Conservation (phyloP, 2,329 filamentous ascomycete species). For the Diplodia scrobiculata region DNA sequence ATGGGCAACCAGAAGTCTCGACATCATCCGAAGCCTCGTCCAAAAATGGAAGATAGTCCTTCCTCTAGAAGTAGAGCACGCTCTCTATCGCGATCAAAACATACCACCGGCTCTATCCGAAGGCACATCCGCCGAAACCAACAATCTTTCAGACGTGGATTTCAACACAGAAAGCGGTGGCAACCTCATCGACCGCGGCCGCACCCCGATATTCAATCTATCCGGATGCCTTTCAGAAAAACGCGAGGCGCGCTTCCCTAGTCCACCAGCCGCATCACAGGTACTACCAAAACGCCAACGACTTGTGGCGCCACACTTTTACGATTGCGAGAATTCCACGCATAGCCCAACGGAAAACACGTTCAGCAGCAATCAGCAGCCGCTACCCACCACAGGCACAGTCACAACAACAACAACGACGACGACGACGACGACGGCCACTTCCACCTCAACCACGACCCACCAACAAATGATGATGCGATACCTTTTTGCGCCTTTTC, state of each 20-base stretch:
- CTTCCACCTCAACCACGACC: background rate
- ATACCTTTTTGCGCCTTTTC: conserved; percentile 34
- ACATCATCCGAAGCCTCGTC: conserved; percentile 33
- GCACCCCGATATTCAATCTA: background rate
- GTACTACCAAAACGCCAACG: conserved; percentile 33
- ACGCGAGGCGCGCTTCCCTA: conserved; percentile 7
- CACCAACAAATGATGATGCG: conserved; percentile 22
- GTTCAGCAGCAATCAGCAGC: background rate
- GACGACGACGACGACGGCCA: background rate
- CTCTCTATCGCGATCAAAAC: conserved; percentile 31
- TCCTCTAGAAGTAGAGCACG: conserved; percentile 33
- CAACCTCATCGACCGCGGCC: background rate
- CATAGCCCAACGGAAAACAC: background rate
- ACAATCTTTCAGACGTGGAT: conserved; percentile 15
- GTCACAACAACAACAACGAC: background rate
- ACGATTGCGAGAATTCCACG: background rate
- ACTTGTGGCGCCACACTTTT: conserved; percentile 31
- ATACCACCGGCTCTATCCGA: background rate
- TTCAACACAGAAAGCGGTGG: background rate
- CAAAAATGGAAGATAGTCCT: conserved; percentile 35
- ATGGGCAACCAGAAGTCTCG: conserved; percentile 31
- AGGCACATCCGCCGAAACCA: background rate
- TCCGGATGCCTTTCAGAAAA: conserved; percentile 7
- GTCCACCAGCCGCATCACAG: conserved; percentile 4
- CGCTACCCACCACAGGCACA: conserved; percentile 1